These are phyloP conservation scores for Thuja plicata DNA, from an alignment of 83 land plant species.

Conservation along the genomic window DNA sequence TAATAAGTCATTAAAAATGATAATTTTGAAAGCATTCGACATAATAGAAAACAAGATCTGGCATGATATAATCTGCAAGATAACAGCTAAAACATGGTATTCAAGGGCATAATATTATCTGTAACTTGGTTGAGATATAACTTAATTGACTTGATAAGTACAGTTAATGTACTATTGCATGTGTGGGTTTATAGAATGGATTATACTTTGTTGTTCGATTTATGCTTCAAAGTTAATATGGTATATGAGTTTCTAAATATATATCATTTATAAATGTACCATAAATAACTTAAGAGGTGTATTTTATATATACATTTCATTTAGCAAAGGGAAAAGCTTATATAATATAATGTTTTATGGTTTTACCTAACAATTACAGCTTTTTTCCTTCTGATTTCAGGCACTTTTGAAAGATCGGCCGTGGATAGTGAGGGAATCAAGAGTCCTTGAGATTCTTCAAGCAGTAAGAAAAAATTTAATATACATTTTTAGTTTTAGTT, in stretches of 20 bases:
- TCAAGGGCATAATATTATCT: background rate
- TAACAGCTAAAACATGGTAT: background rate
- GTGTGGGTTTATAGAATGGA: background rate
- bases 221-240: background rate
- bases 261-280: background rate
- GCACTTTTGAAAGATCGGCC: slow-evolving; percentile 52
- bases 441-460: slow-evolving; percentile 49
- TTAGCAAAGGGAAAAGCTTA: background rate
- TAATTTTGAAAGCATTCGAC: background rate
- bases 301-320: background rate
- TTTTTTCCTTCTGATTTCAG: slow-evolving; percentile 21
- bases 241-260: background rate
- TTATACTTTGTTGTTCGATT: background rate
- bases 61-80: background rate
- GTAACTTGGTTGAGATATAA: background rate
- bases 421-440: slow-evolving; percentile 46
- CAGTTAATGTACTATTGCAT: background rate
- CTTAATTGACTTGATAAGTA: background rate
- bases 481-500: background rate
- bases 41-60: background rate
- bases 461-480: slow-evolving; percentile 30
- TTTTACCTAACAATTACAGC: background rate
- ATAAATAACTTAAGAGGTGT: background rate
- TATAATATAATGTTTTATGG: background rate
- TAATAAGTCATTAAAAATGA: background rate